A percentile compares a stretch with the other conserved stretches of the same genome.
phyloP scores from a whole-genome alignment of 2,329 filamentous ascomycete species.

The Coniella vitis region DNA sequence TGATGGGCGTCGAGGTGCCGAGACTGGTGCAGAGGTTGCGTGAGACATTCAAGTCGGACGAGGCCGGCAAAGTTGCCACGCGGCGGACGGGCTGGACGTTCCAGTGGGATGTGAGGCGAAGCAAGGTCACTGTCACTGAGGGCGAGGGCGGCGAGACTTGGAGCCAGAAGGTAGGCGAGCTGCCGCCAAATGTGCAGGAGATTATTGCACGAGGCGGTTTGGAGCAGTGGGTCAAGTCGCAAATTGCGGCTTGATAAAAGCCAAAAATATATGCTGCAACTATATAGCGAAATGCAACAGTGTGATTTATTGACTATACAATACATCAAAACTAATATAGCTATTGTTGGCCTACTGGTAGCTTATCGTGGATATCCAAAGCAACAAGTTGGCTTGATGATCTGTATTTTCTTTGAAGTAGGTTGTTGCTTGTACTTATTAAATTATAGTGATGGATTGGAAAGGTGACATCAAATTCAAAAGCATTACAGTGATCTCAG shows the following conservation, averaged over 20 bases:
- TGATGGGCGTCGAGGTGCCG: slow-evolving; percentile 66
- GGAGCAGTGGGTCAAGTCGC: slow-evolving; percentile 74
- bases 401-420: too few species aligned
- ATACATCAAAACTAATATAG: too few species aligned
- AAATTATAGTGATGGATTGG: too few species aligned
- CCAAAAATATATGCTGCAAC: background rate
- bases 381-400: too few species aligned
- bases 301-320: too few species aligned
- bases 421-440: too few species aligned
- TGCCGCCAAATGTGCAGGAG: slow-evolving; percentile 80
- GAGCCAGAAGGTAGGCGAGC: slow-evolving; percentile 75
- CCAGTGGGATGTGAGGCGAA: slow-evolving; percentile 70
- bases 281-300: too few species aligned
- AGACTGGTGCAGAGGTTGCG: slow-evolving; percentile 59
- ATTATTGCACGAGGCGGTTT: slow-evolving; percentile 73
- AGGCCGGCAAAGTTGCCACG: slow-evolving; percentile 50
- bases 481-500: too few species aligned
- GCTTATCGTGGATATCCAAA: too few species aligned
- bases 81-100: slow-evolving; percentile 77
- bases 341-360: too few species aligned
- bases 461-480: too few species aligned
- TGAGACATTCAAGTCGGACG: slow-evolving; percentile 42
- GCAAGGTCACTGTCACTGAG: slow-evolving; percentile 65
- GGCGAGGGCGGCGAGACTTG: slow-evolving; percentile 59
- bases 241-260: slow-evolving; percentile 43